Conservation (phyloP, 306 rosid genomes). For the Quercus bicolor region DNA sequence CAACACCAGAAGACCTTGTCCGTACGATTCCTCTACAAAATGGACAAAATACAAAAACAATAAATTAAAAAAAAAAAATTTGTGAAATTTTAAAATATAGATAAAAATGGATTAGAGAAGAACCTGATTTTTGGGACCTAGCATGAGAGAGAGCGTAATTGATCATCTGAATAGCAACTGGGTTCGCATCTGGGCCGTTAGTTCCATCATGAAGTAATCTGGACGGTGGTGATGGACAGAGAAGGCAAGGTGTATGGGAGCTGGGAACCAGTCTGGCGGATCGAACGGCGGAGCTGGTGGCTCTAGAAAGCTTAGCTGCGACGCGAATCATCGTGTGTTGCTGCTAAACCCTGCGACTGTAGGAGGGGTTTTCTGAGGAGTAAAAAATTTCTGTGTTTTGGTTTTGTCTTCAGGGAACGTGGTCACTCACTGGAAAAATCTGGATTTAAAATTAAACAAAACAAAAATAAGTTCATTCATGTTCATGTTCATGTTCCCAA, state of each 20-base stretch:
- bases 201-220: constrained; percentile 44
- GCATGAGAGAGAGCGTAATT: constrained; percentile 72
- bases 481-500: no score
- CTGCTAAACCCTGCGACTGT: background rate
- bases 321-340: constrained; percentile 45
- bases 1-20: constrained; percentile 58
- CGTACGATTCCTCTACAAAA: constrained; percentile 65
- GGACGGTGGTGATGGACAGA: constrained; percentile 20
- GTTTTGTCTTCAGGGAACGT: no score
- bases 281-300: constrained; percentile 26
- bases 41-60: background rate
- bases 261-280: constrained; percentile 27
- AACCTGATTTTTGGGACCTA: constrained; percentile 77
- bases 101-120: background rate
- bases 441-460: no score
- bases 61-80: no score
- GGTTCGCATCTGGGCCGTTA: constrained; percentile 40
- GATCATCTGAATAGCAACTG: constrained; percentile 67
- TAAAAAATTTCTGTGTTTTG: background rate
- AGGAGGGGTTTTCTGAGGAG: background rate
- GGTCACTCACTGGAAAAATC: no score
- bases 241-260: constrained; percentile 12
- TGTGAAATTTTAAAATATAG: background rate
- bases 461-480: no score
- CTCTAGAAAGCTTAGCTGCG: constrained; percentile 36